A percentile compares a stretch with the other conserved stretches of the same genome.
Conservation (phyloP, 352 stramenopile species). For the Globisporangium solare region DNA sequence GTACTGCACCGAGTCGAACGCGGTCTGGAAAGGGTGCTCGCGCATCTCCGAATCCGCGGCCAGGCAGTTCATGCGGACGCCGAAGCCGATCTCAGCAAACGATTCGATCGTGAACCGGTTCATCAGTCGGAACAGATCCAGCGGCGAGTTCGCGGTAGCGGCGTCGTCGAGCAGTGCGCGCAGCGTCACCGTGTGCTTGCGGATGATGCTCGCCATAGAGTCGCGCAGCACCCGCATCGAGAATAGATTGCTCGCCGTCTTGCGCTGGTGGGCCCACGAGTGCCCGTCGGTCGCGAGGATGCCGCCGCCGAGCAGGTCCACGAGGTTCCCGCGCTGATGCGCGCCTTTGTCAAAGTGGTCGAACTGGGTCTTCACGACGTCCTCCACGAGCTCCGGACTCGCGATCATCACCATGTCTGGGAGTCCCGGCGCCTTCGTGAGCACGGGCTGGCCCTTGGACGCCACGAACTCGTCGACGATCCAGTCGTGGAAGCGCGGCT, state of each 20-base stretch:
- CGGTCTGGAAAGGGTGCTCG: slow-evolving; percentile 24
- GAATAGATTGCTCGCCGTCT: slow-evolving; percentile 69
- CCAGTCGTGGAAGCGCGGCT: slow-evolving; percentile 14
- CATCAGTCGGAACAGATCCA: slow-evolving; percentile 21
- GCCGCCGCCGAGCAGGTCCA: slow-evolving; percentile 50
- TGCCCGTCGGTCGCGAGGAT: slow-evolving; percentile 41
- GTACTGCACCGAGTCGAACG: slow-evolving; percentile 18
- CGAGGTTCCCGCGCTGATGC: slow-evolving; percentile 22
- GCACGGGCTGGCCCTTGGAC: slow-evolving; percentile 2
- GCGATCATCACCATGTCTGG: slow-evolving; percentile 28
- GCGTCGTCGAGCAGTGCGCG: not conserved
- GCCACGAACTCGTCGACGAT: not conserved
- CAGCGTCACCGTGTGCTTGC: slow-evolving; percentile 9
- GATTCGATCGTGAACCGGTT: slow-evolving; percentile 30
- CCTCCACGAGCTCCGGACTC: slow-evolving; percentile 27
- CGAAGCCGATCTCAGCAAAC: slow-evolving; percentile 36
- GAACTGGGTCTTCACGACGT: slow-evolving; percentile 55
- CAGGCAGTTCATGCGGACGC: slow-evolving; percentile 25
- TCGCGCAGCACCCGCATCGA: slow-evolving; percentile 19
- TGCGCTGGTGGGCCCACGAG: slow-evolving; percentile 37
- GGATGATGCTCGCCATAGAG: slow-evolving; percentile 8
- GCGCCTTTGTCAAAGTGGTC: slow-evolving; percentile 59
- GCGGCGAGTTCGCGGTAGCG: not conserved
- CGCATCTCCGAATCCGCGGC: not conserved
- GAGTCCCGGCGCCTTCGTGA: slow-evolving; percentile 27